Conservation (phyloP, 2,329 filamentous ascomycete species). For the Pestalotiopsis sp. region DNA sequence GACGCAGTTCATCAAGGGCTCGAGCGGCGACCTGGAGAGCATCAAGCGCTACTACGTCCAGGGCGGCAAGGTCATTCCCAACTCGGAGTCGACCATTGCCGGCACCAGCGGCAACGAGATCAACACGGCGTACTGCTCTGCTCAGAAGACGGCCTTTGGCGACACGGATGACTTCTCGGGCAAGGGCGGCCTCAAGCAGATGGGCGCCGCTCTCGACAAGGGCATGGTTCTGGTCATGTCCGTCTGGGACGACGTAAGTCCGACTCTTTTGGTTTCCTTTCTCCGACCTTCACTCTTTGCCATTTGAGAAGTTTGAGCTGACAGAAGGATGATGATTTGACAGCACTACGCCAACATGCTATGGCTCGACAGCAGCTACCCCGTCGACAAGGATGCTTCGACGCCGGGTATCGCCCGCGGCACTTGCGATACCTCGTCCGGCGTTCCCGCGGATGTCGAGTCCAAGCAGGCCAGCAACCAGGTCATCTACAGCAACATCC, state of each 20-base stretch:
- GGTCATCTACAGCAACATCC: conserved; percentile 52
- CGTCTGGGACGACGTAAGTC: conserved; percentile 56
- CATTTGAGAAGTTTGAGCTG: background rate
- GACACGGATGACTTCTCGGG: conserved; percentile 52
- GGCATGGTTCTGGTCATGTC: conserved; percentile 66
- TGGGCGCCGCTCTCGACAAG: conserved; percentile 52
- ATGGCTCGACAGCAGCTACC: conserved; percentile 62
- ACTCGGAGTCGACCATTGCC: conserved; percentile 36
- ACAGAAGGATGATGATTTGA: background rate
- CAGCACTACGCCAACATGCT: conserved; percentile 59
- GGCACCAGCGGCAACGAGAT: conserved; percentile 40
- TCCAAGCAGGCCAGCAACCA: conserved; percentile 36
- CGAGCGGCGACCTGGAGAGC: conserved; percentile 48
- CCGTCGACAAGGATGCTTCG: conserved; percentile 17
- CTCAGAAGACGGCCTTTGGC: conserved; percentile 55
- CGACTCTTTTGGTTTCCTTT: conserved; percentile 34
- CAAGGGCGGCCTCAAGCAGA: conserved; percentile 54
- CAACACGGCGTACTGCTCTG: conserved; percentile 56
- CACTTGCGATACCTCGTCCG: conserved; percentile 45
- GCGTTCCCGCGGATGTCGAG: conserved; percentile 49
- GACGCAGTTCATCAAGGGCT: conserved; percentile 56
- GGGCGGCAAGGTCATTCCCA: conserved; percentile 50
- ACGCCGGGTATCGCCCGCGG: conserved; percentile 48
- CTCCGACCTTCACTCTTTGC: conserved; percentile 32
- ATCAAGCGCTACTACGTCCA: conserved; percentile 63